Base-by-base conservation (phyloP, 306 rosid species). In the Heteromeles arbutifolia region DNA sequence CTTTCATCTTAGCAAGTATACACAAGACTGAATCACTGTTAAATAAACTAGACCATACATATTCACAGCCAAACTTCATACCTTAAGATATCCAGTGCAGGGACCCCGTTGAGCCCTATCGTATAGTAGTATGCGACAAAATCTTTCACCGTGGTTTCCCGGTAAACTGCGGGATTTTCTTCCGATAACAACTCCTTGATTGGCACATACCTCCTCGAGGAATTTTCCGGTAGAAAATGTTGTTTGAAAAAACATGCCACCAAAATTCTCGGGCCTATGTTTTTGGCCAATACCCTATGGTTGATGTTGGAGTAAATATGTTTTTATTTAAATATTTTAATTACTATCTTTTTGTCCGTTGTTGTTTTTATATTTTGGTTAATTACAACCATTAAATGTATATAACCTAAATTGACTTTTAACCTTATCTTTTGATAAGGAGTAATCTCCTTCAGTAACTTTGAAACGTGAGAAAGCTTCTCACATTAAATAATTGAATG, bases 61-160 rank as follows among this genome's bases (percentile, higher is more conserved):
- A 12, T 12, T 10, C 48, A 44, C 31, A 22, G 31, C 25, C 22
- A 24, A 48, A 28, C 21, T 65, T 87, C 78, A 84, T 66, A 88
- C 52, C 70, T 58, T 88, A 2, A 80, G 34, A 75, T 75, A 57
- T 50, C 77, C 26, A 80, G 29, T 5, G 76, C 61, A 5, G 79
- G 53, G 15, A 65, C 61, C 9, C 53, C 67, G 63, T 69, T 65
- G 26, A 74, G 72, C 58, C n/a, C 79, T 50, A 67, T 74, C 1
- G 48, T n/a, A n/a, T 15, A 24, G 48, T 74, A 68, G 44, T 45
- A 25, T 1, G 70, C 44, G 11, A 18, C 17, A 21, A 45, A 74
- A 39, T 80, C 83, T 50, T 54, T 69, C 37, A 69, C 45, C 3
- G 76, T 74, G 8, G 74, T 80, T 28, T 61, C 67, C 6, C 50